Evolutionary conservation across 495 filamentous ascomycete species (phyloP).

Genomic region (Penicillium flavigenum): DNA sequence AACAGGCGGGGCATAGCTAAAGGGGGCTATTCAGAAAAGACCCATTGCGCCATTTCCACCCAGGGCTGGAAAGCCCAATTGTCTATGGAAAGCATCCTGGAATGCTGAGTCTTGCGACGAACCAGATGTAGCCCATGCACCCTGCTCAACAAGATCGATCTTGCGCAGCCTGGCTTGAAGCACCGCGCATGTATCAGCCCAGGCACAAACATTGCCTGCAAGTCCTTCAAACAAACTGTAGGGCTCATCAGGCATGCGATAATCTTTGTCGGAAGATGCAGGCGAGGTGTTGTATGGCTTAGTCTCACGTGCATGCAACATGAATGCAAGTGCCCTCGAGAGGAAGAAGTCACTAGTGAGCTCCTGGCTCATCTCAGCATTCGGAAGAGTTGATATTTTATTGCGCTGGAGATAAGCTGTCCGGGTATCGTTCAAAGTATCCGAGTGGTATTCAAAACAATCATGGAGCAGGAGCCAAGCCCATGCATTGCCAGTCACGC

Average conservation of each 20-base stretch:
- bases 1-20: not conserved
- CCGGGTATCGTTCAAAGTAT: conserved; percentile 24
- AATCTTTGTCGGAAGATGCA: conserved; percentile 26
- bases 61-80: conserved; percentile 36
- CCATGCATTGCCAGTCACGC: conserved; percentile 48
- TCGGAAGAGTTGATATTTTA: conserved; percentile 1
- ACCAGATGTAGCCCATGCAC: not conserved
- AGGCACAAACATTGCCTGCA: conserved; percentile 47
- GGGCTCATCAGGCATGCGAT: conserved; percentile 47
- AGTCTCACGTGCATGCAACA: conserved; percentile 43
- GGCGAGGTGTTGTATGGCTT: conserved; percentile 36
- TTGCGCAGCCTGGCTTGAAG: conserved; percentile 39
- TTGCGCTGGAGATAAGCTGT: conserved; percentile 22
- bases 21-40: conserved; percentile 15
- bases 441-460: conserved; percentile 32
- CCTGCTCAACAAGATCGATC: conserved; percentile 29
- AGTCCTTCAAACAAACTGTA: conserved; percentile 48
- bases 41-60: conserved; percentile 32
- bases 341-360: conserved; percentile 43
- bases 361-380: conserved; percentile 8
- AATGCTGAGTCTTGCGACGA: conserved; percentile 19
- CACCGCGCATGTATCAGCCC: conserved; percentile 45
- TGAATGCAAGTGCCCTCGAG: conserved; percentile 41
- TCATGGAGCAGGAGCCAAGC: conserved; percentile 39
- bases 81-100: conserved; percentile 18